phyloP scores from a whole-genome alignment of 805 yeast genomes.

The Zygotorulaspora florentina region DNA sequence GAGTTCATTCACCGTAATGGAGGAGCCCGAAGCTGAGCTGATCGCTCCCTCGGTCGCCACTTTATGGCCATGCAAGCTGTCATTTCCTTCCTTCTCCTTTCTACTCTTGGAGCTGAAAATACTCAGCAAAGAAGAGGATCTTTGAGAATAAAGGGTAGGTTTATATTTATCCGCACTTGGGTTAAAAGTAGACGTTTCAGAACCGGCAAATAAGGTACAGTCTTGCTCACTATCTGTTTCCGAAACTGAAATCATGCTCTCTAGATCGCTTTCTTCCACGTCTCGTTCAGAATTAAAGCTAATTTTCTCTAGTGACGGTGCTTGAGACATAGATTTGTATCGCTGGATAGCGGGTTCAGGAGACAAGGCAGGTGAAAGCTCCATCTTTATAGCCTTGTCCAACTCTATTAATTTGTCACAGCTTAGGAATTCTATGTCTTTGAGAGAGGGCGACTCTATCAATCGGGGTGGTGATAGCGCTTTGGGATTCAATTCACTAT shows the following conservation, averaged over 20 bases:
- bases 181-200: slow-evolving; percentile 14
- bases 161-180: slow-evolving; percentile 21
- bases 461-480: too few species aligned
- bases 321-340: slow-evolving; percentile 18
- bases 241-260: slow-evolving; percentile 3
- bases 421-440: slow-evolving; percentile 24
- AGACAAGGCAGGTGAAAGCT: slow-evolving; percentile 16
- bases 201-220: not conserved
- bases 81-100: slow-evolving; percentile 6
- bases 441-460: slow-evolving; percentile 13
- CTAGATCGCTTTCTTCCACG: slow-evolving; percentile 10
- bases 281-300: slow-evolving; percentile 9
- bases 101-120: slow-evolving; percentile 24
- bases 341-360: slow-evolving; percentile 8
- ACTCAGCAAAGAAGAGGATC: slow-evolving; percentile 29
- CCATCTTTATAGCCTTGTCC: slow-evolving; percentile 23
- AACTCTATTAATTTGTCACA: slow-evolving; percentile 26
- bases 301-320: slow-evolving; percentile 13
- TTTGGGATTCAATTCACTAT: not conserved
- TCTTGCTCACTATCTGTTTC: slow-evolving; percentile 3
- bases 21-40: slow-evolving; percentile 3
- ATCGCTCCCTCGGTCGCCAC: slow-evolving; percentile 4
- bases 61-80: not conserved
- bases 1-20: not conserved
- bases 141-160: slow-evolving; percentile 18